Percentiles rank a stretch among this genome's conserved stretches.
These are phyloP conservation scores for Seminavis robusta DNA, from an alignment of 108 stramenopile species.

Conservation along the genomic window DNA sequence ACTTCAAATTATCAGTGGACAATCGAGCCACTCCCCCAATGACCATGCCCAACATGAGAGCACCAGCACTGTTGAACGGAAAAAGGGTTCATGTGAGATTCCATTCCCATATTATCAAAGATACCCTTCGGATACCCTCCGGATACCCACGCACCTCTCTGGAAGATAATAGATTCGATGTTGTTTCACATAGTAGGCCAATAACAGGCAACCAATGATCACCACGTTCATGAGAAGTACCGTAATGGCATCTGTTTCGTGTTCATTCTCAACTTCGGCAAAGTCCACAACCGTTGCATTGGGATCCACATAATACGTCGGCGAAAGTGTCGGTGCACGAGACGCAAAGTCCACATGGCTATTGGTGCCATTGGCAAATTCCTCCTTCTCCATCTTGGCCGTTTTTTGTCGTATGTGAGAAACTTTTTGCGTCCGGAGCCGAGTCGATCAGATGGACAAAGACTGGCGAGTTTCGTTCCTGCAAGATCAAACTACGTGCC, in stretches of 20 bases:
- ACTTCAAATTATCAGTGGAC: constrained; percentile 48
- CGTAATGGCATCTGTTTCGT: constrained; percentile 75
- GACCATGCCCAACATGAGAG: constrained; percentile 72
- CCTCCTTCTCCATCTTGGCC: no score
- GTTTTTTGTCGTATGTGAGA: no score
- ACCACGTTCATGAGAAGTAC: constrained; percentile 69
- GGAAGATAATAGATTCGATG: constrained; percentile 73
- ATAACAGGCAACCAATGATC: constrained; percentile 69
- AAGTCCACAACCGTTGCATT: no score
- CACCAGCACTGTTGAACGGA: constrained; percentile 62
- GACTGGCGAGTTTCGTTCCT: no score
- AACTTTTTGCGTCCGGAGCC: no score
- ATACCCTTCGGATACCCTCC: not conserved
- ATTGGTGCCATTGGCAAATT: no score
- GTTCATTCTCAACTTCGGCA: constrained; percentile 69
- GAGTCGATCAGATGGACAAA: no score
- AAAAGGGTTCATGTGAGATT: not conserved
- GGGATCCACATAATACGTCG: no score
- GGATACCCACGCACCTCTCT: no score
- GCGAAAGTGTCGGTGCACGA: no score
- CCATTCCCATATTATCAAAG: not conserved
- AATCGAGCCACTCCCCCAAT: constrained; percentile 76
- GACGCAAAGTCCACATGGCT: no score
- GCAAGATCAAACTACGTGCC: no score
- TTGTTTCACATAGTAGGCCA: constrained; percentile 74